Evolutionary conservation across 192 early-diverging fungal species (phyloP).

Genomic region (Mortierella hygrophila): DNA sequence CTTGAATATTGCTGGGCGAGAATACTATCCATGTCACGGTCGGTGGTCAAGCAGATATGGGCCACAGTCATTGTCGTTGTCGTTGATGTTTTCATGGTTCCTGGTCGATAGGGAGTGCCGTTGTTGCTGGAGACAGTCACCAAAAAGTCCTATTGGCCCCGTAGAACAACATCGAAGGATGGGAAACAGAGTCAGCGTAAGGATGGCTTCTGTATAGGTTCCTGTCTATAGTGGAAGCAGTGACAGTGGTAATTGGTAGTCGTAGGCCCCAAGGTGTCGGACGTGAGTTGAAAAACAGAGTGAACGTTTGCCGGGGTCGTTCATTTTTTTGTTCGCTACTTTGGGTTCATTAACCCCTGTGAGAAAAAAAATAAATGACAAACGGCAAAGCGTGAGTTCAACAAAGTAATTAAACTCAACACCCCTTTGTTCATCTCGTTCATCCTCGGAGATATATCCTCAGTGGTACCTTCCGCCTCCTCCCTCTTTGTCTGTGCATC

Average conservation of each 20-base stretch:
- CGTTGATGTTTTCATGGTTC: too few species aligned
- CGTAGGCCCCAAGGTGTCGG: too few species aligned
- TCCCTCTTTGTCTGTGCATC: neutral
- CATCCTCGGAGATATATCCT: neutral
- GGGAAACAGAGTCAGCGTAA: neutral
- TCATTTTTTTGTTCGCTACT: too few species aligned
- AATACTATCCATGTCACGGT: conserved; percentile 2
- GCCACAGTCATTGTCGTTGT: neutral
- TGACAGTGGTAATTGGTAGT: too few species aligned
- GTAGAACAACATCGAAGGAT: too few species aligned
- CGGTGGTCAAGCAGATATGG: conserved; percentile 8
- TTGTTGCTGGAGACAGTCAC: neutral
- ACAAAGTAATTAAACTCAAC: neutral
- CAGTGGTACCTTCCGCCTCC: neutral
- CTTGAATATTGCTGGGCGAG: neutral
- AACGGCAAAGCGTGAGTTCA: too few species aligned
- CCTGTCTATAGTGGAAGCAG: too few species aligned
- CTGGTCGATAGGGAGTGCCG: too few species aligned
- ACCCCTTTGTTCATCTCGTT: neutral
- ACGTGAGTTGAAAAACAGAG: too few species aligned
- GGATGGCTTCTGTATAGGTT: neutral
- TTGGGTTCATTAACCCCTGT: too few species aligned
- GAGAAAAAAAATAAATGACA: too few species aligned
- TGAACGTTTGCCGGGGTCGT: too few species aligned
- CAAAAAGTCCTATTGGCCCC: neutral